Percentiles rank a stretch among this genome's conserved stretches.
Evolutionary conservation across 2,329 filamentous ascomycete genomes (phyloP).

Genomic region (Fusarium staphyleae): DNA sequence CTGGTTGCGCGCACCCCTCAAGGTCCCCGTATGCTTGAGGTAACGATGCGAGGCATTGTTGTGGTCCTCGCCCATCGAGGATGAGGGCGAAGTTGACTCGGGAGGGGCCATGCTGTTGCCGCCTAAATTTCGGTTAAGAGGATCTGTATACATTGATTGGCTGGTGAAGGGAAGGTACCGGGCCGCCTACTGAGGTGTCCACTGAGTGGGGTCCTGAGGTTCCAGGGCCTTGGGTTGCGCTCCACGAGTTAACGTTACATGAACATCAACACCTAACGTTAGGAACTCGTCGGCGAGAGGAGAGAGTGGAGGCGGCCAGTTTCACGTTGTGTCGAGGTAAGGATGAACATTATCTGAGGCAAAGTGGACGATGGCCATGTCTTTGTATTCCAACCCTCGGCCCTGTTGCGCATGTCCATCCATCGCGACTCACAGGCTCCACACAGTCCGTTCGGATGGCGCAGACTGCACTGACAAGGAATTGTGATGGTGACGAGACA

Average conservation of each 20-base stretch:
- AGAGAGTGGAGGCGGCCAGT: slow-evolving; percentile 2
- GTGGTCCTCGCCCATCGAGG: slow-evolving; percentile 33
- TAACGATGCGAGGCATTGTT: slow-evolving; percentile 43
- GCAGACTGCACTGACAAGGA: slow-evolving; percentile 21
- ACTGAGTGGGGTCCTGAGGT: slow-evolving; percentile 20
- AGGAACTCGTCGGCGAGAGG: slow-evolving; percentile 1
- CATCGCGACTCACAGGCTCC: slow-evolving; percentile 12
- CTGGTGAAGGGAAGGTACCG: background rate
- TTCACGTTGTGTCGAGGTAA: slow-evolving; percentile 35
- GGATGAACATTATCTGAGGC: slow-evolving; percentile 27
- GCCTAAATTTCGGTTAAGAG: slow-evolving; percentile 37
- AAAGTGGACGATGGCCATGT: slow-evolving; percentile 29
- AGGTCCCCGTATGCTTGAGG: slow-evolving; percentile 40
- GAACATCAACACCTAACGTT: slow-evolving; percentile 16
- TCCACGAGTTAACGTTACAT: slow-evolving; percentile 43
- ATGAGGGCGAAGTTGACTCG: slow-evolving; percentile 37
- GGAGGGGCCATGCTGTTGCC: slow-evolving; percentile 35
- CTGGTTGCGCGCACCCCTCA: slow-evolving; percentile 26
- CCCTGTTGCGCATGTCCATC: slow-evolving; percentile 10
- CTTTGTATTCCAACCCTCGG: slow-evolving; percentile 26
- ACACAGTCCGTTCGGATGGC: slow-evolving; percentile 23
- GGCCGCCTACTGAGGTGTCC: background rate
- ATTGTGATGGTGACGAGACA: slow-evolving; percentile 26
- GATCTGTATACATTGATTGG: slow-evolving; percentile 31
- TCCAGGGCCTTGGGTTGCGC: slow-evolving; percentile 8